These are phyloP conservation scores for Candida loeiensis DNA, from an alignment of 805 yeast genomes.

Conservation along the genomic window DNA sequence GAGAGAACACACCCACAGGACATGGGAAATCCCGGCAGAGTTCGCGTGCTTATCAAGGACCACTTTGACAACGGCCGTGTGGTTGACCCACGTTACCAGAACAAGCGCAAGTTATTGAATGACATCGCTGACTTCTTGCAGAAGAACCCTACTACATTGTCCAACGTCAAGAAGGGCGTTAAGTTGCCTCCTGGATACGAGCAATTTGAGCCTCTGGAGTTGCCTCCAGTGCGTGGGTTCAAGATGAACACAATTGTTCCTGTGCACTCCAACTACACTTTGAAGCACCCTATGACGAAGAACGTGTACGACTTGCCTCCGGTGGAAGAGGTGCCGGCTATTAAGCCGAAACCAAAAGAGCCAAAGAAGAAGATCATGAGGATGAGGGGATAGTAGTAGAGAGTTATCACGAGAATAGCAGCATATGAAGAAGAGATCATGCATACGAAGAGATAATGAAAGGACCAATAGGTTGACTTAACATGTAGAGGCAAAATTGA, in stretches of 20 bases:
- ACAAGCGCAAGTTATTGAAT: conserved; percentile 63
- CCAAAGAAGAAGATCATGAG: conserved; percentile 60
- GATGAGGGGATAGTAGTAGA: conserved; percentile 43
- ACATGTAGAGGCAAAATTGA: no score
- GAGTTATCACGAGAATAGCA: no score
- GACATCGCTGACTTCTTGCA: conserved; percentile 59
- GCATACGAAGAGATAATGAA: neutral
- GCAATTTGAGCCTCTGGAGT: conserved; percentile 50
- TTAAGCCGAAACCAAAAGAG: conserved; percentile 33
- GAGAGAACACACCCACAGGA: conserved; percentile 94
- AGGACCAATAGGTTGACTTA: neutral
- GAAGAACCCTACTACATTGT: conserved; percentile 65
- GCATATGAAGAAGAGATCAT: no score
- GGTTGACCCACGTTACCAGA: conserved; percentile 25
- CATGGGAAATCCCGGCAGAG: conserved; percentile 97
- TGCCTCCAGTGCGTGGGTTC: conserved; percentile 83
- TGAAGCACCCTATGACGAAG: conserved; percentile 82
- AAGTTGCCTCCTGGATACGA: conserved; percentile 63
- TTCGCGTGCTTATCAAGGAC: conserved; percentile 63
- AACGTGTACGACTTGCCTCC: conserved; percentile 54
- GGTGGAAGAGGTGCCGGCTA: conserved; percentile 32
- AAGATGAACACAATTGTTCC: conserved; percentile 86
- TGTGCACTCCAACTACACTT: conserved; percentile 71
- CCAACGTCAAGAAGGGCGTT: conserved; percentile 52
- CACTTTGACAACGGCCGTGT: conserved; percentile 38